phyloP scores from a whole-genome alignment of 164 flowering plant species.

The Vitis cinerea region DNA sequence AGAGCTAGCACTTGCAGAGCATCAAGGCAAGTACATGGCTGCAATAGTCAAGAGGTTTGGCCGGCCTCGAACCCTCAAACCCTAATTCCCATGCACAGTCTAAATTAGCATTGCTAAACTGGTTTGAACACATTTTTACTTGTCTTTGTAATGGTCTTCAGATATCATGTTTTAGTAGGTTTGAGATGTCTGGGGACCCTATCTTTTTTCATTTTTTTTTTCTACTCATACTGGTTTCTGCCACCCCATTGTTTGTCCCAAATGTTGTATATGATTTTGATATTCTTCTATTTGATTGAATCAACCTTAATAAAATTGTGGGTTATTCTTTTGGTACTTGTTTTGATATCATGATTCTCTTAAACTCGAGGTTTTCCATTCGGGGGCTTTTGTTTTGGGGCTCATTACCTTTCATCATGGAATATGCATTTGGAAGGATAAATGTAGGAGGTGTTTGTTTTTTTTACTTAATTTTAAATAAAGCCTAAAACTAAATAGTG shows the following conservation, averaged over 20 bases:
- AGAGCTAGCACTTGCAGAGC: conserved; percentile 68
- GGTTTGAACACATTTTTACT: not conserved
- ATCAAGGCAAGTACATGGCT: conserved; percentile 81
- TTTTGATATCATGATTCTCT: not conserved
- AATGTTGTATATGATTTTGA: conserved; percentile 5
- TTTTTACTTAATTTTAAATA: too few species aligned
- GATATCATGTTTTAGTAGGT: conserved; percentile 1
- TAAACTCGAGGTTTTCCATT: not conserved
- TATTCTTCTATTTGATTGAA: conserved; percentile 5
- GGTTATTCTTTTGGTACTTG: not conserved
- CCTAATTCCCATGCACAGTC: not conserved
- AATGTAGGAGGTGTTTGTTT: too few species aligned
- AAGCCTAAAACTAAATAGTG: too few species aligned
- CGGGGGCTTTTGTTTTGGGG: not conserved
- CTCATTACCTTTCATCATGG: too few species aligned
- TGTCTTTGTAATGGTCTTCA: not conserved
- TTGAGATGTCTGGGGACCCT: not conserved
- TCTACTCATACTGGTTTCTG: not conserved
- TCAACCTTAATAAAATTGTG: not conserved
- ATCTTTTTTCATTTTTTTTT: not conserved
- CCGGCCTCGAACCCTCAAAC: conserved; percentile 1
- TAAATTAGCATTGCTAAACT: conserved; percentile 1
- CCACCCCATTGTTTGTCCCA: not conserved
- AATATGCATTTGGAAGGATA: too few species aligned
- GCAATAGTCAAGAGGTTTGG: conserved; percentile 48